Evolutionary conservation across 2,329 filamentous ascomycete genomes (phyloP).

Genomic region (Aspergillus pseudoviridinutans): DNA sequence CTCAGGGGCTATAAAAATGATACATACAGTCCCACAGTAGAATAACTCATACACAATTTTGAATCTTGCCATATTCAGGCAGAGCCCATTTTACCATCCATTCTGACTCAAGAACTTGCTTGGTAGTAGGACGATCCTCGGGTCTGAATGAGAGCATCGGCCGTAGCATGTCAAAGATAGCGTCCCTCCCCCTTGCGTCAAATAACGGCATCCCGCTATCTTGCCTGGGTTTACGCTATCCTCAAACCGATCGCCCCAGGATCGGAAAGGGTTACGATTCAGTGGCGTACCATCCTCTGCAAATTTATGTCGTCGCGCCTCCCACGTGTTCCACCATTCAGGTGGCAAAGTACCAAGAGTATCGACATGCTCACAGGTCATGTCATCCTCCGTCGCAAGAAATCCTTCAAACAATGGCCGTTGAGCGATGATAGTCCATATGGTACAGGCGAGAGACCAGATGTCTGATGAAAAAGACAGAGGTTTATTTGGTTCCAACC

Average conservation of each 20-base stretch:
- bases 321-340: constrained; percentile 27
- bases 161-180: constrained; percentile 23
- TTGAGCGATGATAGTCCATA: constrained; percentile 35
- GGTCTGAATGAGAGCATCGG: constrained; percentile 26
- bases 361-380: constrained; percentile 30
- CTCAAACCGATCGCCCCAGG: constrained; percentile 24
- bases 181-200: constrained; percentile 21
- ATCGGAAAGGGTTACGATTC: constrained; percentile 15
- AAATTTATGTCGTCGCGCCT: constrained; percentile 17
- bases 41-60: constrained; percentile 2
- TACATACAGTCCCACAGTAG: no score
- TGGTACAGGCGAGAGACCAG: constrained; percentile 38
- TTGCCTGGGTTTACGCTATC: constrained; percentile 23
- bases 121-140: constrained; percentile 20
- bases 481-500: constrained; percentile 32
- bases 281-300: constrained; percentile 23
- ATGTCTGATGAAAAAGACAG: constrained; percentile 37
- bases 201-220: constrained; percentile 16
- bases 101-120: constrained; percentile 24
- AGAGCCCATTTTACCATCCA: constrained; percentile 31
- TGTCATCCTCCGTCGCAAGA: constrained; percentile 24
- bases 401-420: constrained; percentile 26
- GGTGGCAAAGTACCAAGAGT: constrained; percentile 27
- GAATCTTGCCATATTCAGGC: constrained; percentile 18
- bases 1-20: no score